Conservation (phyloP, 306 rosid genomes). For the Fragaria vesca region DNA sequence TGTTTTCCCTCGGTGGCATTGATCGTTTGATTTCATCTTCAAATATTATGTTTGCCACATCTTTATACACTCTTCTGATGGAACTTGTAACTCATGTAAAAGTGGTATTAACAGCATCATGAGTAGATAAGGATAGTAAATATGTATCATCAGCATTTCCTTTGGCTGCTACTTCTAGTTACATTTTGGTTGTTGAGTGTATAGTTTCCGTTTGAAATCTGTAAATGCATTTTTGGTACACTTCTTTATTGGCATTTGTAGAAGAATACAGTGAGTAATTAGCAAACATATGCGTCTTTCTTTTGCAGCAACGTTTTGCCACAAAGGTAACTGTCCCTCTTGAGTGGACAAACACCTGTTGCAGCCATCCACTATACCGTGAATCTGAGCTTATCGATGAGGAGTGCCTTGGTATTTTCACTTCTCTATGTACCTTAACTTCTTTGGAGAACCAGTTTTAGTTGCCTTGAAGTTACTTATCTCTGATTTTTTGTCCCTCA, state of each 20-base stretch:
- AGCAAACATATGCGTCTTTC: constrained; percentile 22
- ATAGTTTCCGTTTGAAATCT: background rate
- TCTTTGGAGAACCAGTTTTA: constrained; percentile 12
- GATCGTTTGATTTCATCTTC: background rate
- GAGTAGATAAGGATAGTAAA: background rate
- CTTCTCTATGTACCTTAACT: background rate
- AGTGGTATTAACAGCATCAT: background rate
- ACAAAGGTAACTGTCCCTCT: constrained; percentile 98
- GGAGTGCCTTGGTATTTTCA: constrained; percentile 61
- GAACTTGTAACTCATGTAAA: background rate
- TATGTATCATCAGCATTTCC: background rate
- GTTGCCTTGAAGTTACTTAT: constrained; percentile 7
- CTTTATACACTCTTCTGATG: background rate
- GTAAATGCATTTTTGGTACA: background rate
- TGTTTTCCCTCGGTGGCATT: background rate
- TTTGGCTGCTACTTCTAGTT: background rate
- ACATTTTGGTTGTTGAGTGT: background rate
- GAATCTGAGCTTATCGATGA: constrained; percentile 92
- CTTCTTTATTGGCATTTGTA: constrained; percentile 10
- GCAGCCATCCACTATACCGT: constrained; percentile 96
- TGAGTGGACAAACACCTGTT: constrained; percentile 98
- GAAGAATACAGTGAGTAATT: constrained; percentile 7
- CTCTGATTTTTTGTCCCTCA: constrained; percentile 1
- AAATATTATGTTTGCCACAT: background rate
- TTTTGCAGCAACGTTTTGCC: constrained; percentile 86